Evolutionary conservation across 139 green algal genomes (phyloP).

Genomic region (Auxenochlorella pyrenoidosa): DNA sequence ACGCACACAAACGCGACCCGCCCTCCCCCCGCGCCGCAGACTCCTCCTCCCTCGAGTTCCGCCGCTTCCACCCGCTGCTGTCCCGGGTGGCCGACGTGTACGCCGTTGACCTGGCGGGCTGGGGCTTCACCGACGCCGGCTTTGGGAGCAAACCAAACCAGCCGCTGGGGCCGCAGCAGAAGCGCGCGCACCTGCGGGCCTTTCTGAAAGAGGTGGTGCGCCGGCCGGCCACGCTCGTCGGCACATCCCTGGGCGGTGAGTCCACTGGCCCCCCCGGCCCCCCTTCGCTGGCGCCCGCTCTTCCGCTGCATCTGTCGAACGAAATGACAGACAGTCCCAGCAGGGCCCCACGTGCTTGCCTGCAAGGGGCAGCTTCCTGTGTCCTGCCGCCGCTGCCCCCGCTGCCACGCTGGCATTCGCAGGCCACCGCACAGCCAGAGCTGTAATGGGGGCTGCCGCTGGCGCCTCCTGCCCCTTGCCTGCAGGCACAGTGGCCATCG

Average conservation of each 20-base stretch:
- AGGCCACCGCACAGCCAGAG: no score
- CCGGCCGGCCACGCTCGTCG: background rate
- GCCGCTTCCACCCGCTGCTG: conserved; percentile 83
- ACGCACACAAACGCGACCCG: no score
- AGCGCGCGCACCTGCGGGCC: conserved; percentile 79
- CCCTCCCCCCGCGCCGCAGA: no score
- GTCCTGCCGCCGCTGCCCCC: no score
- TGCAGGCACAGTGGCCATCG: conserved; percentile 89
- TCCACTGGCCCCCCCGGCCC: no score
- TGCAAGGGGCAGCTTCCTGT: no score
- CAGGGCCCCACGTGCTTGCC: no score
- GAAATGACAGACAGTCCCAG: no score
- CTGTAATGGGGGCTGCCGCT: background rate
- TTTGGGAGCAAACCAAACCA: conserved; percentile 21
- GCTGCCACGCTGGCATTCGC: no score
- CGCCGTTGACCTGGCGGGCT: conserved; percentile 85
- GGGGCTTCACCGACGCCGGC: conserved; percentile 60
- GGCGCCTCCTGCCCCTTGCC: conserved; percentile 26
- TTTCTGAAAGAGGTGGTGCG: conserved; percentile 76
- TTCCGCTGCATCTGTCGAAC: no score
- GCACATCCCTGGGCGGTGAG: background rate
- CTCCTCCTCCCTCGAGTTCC: conserved; percentile 85
- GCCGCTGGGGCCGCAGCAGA: conserved; percentile 66
- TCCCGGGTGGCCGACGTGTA: conserved; percentile 50
- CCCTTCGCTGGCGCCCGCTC: no score